phyloP scores from a whole-genome alignment of 1,284 basidiomycete genomes.

The Cronartium quercuum region DNA sequence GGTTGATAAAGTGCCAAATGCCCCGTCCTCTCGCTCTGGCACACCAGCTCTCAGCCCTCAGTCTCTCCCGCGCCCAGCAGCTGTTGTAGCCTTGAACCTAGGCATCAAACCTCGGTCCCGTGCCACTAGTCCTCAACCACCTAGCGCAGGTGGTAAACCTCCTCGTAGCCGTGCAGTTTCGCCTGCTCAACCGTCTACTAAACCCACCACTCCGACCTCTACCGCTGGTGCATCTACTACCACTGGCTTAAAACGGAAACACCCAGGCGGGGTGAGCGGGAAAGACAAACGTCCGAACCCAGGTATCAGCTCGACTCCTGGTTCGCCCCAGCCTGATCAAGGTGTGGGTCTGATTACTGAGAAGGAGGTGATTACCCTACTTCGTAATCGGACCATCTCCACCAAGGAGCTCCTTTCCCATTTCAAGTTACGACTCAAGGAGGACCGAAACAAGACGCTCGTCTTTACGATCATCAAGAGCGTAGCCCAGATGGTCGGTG shows the following conservation, averaged over 20 bases:
- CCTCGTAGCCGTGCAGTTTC: conserved; percentile 23
- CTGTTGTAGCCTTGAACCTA: background rate
- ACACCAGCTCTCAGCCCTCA: conserved; percentile 14
- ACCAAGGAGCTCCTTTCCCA: conserved; percentile 31
- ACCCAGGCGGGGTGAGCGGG: background rate
- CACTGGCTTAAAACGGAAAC: conserved; percentile 24
- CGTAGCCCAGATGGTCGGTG: background rate
- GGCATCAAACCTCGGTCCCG: conserved; percentile 2
- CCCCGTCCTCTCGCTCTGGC: conserved; percentile 26
- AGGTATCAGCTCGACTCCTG: background rate
- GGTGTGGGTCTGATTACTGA: background rate
- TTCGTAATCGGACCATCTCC: background rate
- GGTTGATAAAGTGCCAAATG: conserved; percentile 15
- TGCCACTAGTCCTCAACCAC: conserved; percentile 31
- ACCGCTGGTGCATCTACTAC: background rate
- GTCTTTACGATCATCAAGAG: background rate
- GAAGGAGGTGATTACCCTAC: conserved; percentile 10
- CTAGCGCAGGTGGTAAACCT: background rate
- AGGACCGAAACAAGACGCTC: background rate
- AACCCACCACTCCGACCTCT: background rate
- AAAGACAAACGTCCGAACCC: conserved; percentile 34
- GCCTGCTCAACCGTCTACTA: conserved; percentile 1
- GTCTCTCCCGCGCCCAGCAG: conserved; percentile 16
- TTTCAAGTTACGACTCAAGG: conserved; percentile 20
- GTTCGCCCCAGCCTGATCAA: background rate